These are phyloP conservation scores for Boeremia exigua DNA, from an alignment of 2,329 filamentous ascomycete genomes.

Conservation along the genomic window DNA sequence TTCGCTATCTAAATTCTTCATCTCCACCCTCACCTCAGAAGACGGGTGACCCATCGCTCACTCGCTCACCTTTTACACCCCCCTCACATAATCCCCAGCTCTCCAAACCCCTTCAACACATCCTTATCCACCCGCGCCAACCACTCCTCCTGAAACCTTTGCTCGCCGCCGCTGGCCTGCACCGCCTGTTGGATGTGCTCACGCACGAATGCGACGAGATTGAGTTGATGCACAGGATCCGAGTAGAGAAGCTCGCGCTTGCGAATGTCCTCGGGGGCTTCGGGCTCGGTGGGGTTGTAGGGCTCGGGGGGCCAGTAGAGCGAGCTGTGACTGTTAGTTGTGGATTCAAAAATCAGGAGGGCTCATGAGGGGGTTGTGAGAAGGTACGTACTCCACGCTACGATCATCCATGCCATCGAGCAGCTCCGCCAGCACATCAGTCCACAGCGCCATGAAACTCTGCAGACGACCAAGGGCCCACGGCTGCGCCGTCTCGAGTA, in stretches of 20 bases:
- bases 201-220: conserved; percentile 68
- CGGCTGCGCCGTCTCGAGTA: conserved; percentile 68
- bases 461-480: conserved; percentile 69
- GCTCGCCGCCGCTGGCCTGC: conserved; percentile 66
- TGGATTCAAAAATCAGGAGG: too few relatives aligned
- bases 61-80: too few relatives aligned
- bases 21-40: too few relatives aligned
- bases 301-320: conserved; percentile 51
- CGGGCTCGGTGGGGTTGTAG: conserved; percentile 38
- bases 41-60: too few relatives aligned
- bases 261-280: conserved; percentile 54
- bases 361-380: background rate
- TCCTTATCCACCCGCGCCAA: conserved; percentile 76
- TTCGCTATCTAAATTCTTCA: too few relatives aligned
- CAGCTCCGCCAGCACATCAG: conserved; percentile 70
- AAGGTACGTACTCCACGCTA: conserved; percentile 41
- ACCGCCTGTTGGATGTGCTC: conserved; percentile 67
- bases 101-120: conserved; percentile 67
- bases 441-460: conserved; percentile 78
- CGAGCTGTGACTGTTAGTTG: conserved; percentile 31
- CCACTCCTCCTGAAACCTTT: conserved; percentile 71
- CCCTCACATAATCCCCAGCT: conserved; percentile 45
- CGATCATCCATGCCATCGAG: conserved; percentile 63
- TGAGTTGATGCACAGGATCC: conserved; percentile 73
- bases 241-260: conserved; percentile 59